Base-by-base conservation (phyloP, 768 basidiomycete genomes). In the Suillus plorans region DNA sequence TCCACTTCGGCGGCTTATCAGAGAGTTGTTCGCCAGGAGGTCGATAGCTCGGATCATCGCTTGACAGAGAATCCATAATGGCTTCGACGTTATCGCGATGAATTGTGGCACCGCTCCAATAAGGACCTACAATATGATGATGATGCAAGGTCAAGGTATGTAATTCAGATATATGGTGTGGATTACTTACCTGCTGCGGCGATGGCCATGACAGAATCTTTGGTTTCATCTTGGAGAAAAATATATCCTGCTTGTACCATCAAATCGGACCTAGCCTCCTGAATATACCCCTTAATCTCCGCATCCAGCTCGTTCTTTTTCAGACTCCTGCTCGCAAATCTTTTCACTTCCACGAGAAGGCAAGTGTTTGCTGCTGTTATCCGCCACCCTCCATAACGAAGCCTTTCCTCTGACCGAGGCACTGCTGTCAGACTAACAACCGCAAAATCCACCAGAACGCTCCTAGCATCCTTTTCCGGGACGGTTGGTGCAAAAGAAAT, bases 171-270 rank as follows among this genome's bases (percentile, higher is more conserved):
- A 20, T 34, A 31, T 31, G 12, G 47, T 22, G 22, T 36, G 20
- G 34, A n/a, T 5, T 2, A 56, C 34, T 36, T 36, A 56, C 53
- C 53, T 36, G 53, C 18, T 4, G 63, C 56, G 1, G 57, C 63
- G 18, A 64, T 59, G 18, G 8, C 63, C 41, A 59, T 18, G 20
- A 64, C 34, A 7, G 56, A 60, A 59, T 64, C 12, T 31, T n/a
- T 8, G 14, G 47, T 34, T 37, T 20, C 2, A 45, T 59, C 9
- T 16, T 44, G 20, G n/a, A 63, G 5, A 37, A 59, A 63, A 18
- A 63, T 2, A 20, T 49, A 36, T 18, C 42, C 56, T 10, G 63
- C 63, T 47, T 63, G 56, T 2, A 1, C 2, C 1, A 31, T 4
- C 22, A 63, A 12, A 2, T 63, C 53, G 10, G 3, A 0, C 5